Evolutionary conservation across 1,284 basidiomycete genomes (phyloP).

Genomic region (Ustilago loliicola): DNA sequence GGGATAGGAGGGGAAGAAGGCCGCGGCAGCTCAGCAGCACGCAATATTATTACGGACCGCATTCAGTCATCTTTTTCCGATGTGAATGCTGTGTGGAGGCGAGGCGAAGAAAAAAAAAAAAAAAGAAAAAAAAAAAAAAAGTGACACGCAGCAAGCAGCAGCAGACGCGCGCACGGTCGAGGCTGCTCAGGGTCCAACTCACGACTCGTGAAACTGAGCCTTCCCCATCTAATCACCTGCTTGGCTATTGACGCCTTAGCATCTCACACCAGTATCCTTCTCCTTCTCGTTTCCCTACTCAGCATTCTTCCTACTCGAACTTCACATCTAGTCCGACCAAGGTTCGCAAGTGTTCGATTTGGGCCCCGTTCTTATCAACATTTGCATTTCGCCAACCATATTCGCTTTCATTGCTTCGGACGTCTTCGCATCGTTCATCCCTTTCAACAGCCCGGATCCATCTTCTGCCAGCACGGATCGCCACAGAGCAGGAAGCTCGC

Average conservation of each 20-base stretch:
- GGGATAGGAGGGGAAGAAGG: too few species aligned
- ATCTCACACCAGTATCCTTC: too few species aligned
- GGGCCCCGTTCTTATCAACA: neutral
- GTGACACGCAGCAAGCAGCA: neutral
- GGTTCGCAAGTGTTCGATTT: neutral
- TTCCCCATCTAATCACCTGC: neutral
- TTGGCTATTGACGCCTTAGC: too few species aligned
- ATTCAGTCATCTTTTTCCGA: too few species aligned
- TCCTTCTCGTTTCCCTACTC: too few species aligned
- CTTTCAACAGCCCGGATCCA: neutral
- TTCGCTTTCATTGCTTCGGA: neutral
- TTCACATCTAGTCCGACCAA: neutral
- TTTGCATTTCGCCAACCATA: neutral
- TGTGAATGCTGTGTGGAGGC: slow-evolving; percentile 1
- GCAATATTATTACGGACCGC: too few species aligned
- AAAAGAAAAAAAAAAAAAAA: neutral
- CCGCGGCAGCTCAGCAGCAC: neutral
- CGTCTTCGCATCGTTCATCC: too few species aligned
- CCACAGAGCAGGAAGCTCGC: too few species aligned
- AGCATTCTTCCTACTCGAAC: neutral
- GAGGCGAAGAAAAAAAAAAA: neutral
- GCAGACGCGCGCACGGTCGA: slow-evolving; percentile 8
- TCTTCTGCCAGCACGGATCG: too few species aligned
- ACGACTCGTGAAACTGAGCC: neutral
- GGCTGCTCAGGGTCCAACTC: slow-evolving; percentile 5